Percentiles rank a stretch among this genome's conserved stretches.
phyloP scores from a whole-genome alignment of 352 stramenopile genomes.

The Globisporangium perplexum region DNA sequence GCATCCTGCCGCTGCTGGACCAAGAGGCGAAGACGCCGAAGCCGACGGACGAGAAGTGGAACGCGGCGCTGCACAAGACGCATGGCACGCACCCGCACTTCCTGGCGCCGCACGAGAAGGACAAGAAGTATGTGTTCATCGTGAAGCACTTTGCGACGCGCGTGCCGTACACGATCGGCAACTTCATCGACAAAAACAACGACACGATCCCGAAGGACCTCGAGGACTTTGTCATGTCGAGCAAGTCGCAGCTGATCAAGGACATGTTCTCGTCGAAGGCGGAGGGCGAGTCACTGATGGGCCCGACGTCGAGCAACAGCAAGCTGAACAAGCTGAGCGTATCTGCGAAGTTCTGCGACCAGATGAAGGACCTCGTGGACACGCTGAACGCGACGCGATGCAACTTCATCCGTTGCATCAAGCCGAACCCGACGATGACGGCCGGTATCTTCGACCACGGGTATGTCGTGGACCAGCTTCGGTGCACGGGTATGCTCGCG shows the following conservation, averaged over 20 bases:
- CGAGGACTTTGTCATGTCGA: constrained; percentile 83
- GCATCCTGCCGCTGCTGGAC: constrained; percentile 75
- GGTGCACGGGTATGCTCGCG: constrained; percentile 85
- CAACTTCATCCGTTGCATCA: constrained; percentile 90
- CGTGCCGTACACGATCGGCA: constrained; percentile 92
- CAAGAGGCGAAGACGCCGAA: constrained; percentile 79
- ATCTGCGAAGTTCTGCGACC: constrained; percentile 80
- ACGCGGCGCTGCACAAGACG: constrained; percentile 74
- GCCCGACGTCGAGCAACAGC: constrained; percentile 12
- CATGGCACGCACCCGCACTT: constrained; percentile 71
- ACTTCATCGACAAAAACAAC: constrained; percentile 97
- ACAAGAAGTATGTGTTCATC: constrained; percentile 93
- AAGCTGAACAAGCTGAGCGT: constrained; percentile 51
- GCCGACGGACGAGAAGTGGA: constrained; percentile 84
- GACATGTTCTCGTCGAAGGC: constrained; percentile 71
- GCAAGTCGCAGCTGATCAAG: constrained; percentile 68
- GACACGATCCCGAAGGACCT: constrained; percentile 93
- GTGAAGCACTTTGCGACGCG: constrained; percentile 95
- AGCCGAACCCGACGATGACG: constrained; percentile 85
- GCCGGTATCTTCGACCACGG: constrained; percentile 81
- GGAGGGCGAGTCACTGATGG: constrained; percentile 49
- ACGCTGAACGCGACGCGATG: constrained; percentile 82
- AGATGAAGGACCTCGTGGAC: constrained; percentile 84
- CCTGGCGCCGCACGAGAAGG: constrained; percentile 72
- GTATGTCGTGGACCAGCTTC: constrained; percentile 88